Conservation (phyloP, 371 early-diverging fungal genomes). For the Mortierella polycephala region DNA sequence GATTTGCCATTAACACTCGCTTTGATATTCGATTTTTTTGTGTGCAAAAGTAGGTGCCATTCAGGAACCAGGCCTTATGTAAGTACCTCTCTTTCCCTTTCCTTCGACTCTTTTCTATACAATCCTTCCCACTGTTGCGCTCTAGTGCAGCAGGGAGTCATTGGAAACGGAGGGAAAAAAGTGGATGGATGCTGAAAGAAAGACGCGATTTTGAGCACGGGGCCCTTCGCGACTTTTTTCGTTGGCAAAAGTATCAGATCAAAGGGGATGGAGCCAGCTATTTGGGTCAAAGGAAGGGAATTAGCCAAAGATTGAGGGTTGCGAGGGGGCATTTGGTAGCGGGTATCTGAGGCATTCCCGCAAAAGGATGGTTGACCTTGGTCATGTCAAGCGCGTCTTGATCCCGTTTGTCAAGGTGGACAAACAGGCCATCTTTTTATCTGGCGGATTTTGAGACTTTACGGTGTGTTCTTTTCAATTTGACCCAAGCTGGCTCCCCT, state of each 20-base stretch:
- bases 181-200: slow-evolving; percentile 8
- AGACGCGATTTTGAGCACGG: background rate
- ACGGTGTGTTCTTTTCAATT: slow-evolving; percentile 5
- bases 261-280: background rate
- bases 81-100: slow-evolving; percentile 18
- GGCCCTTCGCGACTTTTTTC: slow-evolving; percentile 9
- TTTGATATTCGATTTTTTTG: background rate
- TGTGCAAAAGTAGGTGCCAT: slow-evolving; percentile 30
- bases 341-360: too few relatives aligned
- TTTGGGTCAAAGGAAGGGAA: too few relatives aligned
- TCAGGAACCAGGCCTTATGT: slow-evolving; percentile 53
- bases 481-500: background rate
- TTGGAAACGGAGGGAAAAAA: background rate
- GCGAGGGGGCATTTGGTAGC: background rate
- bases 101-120: background rate
- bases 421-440: slow-evolving; percentile 5
- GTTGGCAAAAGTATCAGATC: background rate
- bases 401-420: slow-evolving; percentile 25
- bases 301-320: background rate
- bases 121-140: slow-evolving; percentile 1
- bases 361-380: slow-evolving; percentile 13
- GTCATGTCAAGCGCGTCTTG: slow-evolving; percentile 34
- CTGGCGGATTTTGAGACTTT: background rate
- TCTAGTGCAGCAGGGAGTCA: background rate
- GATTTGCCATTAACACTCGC: background rate